Evolutionary conservation across 2,329 filamentous ascomycete genomes (phyloP), one percentile per base, ranked within the genome.

Genomic region (Paraconiothyrium brasiliense): DNA sequence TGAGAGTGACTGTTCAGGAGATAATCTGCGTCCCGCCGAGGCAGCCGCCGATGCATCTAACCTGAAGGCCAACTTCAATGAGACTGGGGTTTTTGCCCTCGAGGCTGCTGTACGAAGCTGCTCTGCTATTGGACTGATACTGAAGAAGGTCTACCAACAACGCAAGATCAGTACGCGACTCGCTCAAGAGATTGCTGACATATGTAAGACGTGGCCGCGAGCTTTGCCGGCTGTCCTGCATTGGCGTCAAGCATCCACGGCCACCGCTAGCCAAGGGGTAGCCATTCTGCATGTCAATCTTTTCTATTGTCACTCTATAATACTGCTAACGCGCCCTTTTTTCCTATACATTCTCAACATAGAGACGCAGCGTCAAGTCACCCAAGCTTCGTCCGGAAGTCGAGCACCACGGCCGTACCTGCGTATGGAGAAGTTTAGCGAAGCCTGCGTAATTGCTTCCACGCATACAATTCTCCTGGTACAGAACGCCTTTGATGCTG

Each of bases 311-410:
- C 87, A 90, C 70, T 86, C 87, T 0, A 83, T 89, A 46, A 84
- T 90, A 30, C 80, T 91, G 0, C 81, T 91, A 1, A 89, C 86
- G 1, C 81, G 89, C 32, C 88, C 89, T 0, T 90, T 90, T 71
- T 88, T 90, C 60, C 76, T 90, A 14, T 86, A 84, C 60, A 80
- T 88, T 13, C 79, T 89, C 44, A 86, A 81, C 56, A 73, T 76
- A 14, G 76, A 80, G 54, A 76, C 78, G 3, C 79, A 81, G 63
- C 72, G 75, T 14, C 72, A 76, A 41, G 66, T 69, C 37, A 73
- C 67, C 34, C 72, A 76, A 57, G 59, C 60, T 3, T 59, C 65
- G 20, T 68, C 69, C 9, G 69, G 70, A 20, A 55, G 58, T 11
- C 65, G 69, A 51, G 70, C 67, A 4, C 73, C 71, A 22, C 63